Conservation (phyloP, 148 eudicot species). For the Mesembryanthemum crystallinum region DNA sequence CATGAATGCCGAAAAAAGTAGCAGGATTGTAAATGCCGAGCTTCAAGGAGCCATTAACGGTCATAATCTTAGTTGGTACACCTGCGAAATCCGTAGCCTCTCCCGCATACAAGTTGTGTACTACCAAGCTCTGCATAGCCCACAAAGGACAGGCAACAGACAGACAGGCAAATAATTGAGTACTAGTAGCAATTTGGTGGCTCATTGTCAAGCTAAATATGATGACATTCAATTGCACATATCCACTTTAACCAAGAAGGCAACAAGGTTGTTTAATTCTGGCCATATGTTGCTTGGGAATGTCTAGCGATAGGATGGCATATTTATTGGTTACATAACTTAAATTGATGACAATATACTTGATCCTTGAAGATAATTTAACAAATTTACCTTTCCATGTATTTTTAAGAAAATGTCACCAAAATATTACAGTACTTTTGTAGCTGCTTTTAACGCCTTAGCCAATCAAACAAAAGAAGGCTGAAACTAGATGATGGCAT, state of each 20-base stretch:
- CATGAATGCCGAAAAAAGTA: constrained; percentile 83
- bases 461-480: too few relatives aligned
- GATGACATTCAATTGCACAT: constrained; percentile 1
- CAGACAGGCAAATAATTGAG: not conserved
- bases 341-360: too few relatives aligned
- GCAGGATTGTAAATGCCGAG: constrained; percentile 83
- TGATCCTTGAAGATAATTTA: too few relatives aligned
- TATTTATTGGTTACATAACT: too few relatives aligned
- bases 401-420: too few relatives aligned
- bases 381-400: too few relatives aligned
- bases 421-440: too few relatives aligned
- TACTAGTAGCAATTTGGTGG: not conserved
- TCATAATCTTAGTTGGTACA: constrained; percentile 69
- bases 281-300: not conserved
- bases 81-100: constrained; percentile 79
- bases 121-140: constrained; percentile 62
- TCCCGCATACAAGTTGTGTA: constrained; percentile 54
- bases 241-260: not conserved
- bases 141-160: not conserved
- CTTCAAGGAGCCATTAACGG: constrained; percentile 60
- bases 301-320: not conserved
- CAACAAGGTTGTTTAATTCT: not conserved
- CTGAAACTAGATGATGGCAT: too few relatives aligned
- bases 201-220: not conserved
- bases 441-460: too few relatives aligned